Evolutionary conservation across 2,329 filamentous ascomycete genomes (phyloP), one percentile per base, ranked within the genome.

Genomic region (Fusarium pseudoanthophilum): DNA sequence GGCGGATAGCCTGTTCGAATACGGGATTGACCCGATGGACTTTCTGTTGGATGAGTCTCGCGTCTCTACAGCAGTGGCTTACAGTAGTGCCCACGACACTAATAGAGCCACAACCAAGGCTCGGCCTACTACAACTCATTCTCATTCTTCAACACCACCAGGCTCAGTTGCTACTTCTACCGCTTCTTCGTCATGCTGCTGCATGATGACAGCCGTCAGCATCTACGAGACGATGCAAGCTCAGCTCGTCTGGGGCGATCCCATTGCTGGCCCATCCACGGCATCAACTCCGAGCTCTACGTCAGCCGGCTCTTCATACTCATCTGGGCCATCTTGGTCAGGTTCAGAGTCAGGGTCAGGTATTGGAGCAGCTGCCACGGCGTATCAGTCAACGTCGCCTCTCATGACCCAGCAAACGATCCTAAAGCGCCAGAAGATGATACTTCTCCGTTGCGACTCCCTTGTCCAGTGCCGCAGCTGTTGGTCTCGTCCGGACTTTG

Each of bases 401-500:
- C 46, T 49, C 4, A 13, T 49, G 28, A 49, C 28, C 7, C 46
- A 49, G 15, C 46, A 49, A 49, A 49, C 46, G 1, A 49, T 49
- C 14, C 21, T 49, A 28, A 49, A 49, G 15, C 46, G 46, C 15
- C 46, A 49, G 5, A 49, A 49, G 28, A 32, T n/a, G 28, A 49
- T 49, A 32, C 28, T 49, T 9, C 28, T 49, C 3, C 46, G 46
- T 6, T 49, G 46, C 4, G 28, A 49, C 5, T 32, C 46, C 1
- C 28, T 49, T 30, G 11, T 49, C 1, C 2, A 9, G 1, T 49
- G 46, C 15, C 2, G 28, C 0, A 13, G 0, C 11, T 49, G 46
- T 7, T 49, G 46, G 46, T 18, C 46, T 0, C 46, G 46, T 4
- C 46, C 46, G 2, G 46, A 49, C 14, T 49, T 49, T 18, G 28